Evolutionary conservation across 2,329 filamentous ascomycete species (phyloP).

Genomic region (Ophiostoma quercus): DNA sequence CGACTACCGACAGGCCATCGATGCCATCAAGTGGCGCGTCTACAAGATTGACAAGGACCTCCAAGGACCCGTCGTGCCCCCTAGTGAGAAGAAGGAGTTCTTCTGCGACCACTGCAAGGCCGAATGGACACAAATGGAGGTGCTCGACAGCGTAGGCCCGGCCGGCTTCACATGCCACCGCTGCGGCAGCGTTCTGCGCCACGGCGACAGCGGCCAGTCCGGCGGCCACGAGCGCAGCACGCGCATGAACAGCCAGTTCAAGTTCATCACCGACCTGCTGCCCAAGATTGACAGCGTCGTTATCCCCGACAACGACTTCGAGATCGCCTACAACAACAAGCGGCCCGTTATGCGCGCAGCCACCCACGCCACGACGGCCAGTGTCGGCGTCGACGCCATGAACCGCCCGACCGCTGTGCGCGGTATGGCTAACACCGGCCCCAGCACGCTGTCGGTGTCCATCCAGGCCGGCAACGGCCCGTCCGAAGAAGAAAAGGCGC

Average conservation of each 20-base stretch:
- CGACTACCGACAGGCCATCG: slow-evolving; percentile 88
- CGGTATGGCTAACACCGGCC: slow-evolving; percentile 60
- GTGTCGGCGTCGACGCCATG: slow-evolving; percentile 51
- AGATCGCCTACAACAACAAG: slow-evolving; percentile 58
- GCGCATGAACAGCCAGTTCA: slow-evolving; percentile 71
- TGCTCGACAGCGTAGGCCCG: slow-evolving; percentile 67
- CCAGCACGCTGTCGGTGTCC: slow-evolving; percentile 63
- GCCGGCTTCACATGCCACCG: slow-evolving; percentile 77
- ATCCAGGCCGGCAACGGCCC: slow-evolving; percentile 63
- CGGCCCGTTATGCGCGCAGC: slow-evolving; percentile 62
- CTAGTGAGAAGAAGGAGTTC: slow-evolving; percentile 86
- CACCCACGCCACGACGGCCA: slow-evolving; percentile 59
- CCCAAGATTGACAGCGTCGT: slow-evolving; percentile 69
- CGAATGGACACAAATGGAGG: slow-evolving; percentile 86
- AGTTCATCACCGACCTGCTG: slow-evolving; percentile 69
- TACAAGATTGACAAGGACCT: slow-evolving; percentile 84
- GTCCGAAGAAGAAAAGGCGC: slow-evolving; percentile 61
- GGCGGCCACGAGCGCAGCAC: slow-evolving; percentile 69
- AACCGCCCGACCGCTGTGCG: slow-evolving; percentile 62
- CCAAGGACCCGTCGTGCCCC: slow-evolving; percentile 73
- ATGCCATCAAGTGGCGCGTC: slow-evolving; percentile 92
- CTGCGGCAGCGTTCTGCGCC: slow-evolving; percentile 61
- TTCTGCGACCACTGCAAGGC: slow-evolving; percentile 74
- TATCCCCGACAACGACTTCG: slow-evolving; percentile 70
- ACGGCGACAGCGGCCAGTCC: slow-evolving; percentile 61